These are phyloP conservation scores for Striga hermonthica DNA, from an alignment of 305 asterid species.

Conservation along the genomic window DNA sequence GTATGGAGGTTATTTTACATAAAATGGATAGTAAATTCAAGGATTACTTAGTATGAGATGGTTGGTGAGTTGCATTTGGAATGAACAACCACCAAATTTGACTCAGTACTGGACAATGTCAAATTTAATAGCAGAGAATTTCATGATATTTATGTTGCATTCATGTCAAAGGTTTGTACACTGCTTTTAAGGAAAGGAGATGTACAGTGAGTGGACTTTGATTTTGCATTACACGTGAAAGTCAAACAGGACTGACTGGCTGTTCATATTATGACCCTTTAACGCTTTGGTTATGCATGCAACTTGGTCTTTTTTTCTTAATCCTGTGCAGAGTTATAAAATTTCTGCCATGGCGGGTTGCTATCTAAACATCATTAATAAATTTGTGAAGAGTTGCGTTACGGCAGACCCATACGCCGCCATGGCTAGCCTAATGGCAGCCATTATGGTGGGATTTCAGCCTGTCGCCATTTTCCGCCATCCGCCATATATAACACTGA, in stretches of 20 bases:
- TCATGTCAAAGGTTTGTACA: not conserved
- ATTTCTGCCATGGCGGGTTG: no score
- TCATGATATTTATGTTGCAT: slow-evolving; percentile 5
- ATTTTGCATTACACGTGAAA: slow-evolving; percentile 4
- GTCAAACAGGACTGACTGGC: not conserved
- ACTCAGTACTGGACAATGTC: not conserved
- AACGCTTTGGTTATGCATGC: not conserved
- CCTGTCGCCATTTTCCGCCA: no score
- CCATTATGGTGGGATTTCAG: no score
- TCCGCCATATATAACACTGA: no score
- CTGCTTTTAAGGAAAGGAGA: slow-evolving; percentile 6
- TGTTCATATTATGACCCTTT: not conserved
- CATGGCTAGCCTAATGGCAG: no score
- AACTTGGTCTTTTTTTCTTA: not conserved
- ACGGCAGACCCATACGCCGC: no score
- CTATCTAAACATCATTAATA: no score
- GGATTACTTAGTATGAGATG: no score
- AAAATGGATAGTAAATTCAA: no score
- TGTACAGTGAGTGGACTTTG: not conserved
- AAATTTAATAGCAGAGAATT: not conserved
- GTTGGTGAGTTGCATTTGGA: not conserved
- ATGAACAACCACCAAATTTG: not conserved
- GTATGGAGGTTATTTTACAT: no score
- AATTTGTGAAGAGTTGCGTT: no score
- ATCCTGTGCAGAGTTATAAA: not conserved